phyloP scores from a whole-genome alignment of 2,329 filamentous ascomycete species.

The Conoideocrella luteorostrata region DNA sequence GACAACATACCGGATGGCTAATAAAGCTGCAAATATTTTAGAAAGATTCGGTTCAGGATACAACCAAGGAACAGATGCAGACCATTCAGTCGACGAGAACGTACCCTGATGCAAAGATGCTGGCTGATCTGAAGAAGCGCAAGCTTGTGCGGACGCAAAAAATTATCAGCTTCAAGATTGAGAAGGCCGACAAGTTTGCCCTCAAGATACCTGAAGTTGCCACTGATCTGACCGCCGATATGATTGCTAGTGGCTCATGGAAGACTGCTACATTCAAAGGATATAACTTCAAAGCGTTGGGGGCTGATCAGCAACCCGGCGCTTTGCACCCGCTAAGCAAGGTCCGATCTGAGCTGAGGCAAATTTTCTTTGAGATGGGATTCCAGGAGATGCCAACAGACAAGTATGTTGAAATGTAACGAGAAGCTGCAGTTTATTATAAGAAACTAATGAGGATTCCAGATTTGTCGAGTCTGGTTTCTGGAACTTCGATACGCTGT shows the following conservation, averaged over 20 bases:
- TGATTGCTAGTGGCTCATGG: conserved; percentile 84
- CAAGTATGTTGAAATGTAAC: conserved; percentile 34
- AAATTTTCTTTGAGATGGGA: conserved; percentile 99
- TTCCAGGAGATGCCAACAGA: conserved; percentile 98
- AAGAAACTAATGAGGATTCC: not conserved
- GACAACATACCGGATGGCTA: not conserved
- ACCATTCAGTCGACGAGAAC: conserved; percentile 64
- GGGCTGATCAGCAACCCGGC: conserved; percentile 54
- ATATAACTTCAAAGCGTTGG: conserved; percentile 67
- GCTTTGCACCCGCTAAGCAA: conserved; percentile 75
- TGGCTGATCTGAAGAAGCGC: conserved; percentile 82
- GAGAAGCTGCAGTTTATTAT: too few relatives aligned
- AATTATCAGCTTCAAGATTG: conserved; percentile 74
- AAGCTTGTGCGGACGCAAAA: conserved; percentile 83
- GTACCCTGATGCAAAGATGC: conserved; percentile 62
- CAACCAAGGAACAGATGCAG: conserved; percentile 68
- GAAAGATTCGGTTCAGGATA: conserved; percentile 72
- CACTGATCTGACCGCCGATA: conserved; percentile 90
- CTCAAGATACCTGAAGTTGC: conserved; percentile 86
- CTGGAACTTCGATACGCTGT: conserved; percentile 97
- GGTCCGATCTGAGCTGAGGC: conserved; percentile 89
- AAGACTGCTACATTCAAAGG: conserved; percentile 86
- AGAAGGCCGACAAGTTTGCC: conserved; percentile 83
- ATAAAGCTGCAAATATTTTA: too few relatives aligned
- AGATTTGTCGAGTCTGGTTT: conserved; percentile 88